These are phyloP conservation scores for Komagataella mondaviorum DNA, from an alignment of 805 yeast genomes.

Conservation along the genomic window DNA sequence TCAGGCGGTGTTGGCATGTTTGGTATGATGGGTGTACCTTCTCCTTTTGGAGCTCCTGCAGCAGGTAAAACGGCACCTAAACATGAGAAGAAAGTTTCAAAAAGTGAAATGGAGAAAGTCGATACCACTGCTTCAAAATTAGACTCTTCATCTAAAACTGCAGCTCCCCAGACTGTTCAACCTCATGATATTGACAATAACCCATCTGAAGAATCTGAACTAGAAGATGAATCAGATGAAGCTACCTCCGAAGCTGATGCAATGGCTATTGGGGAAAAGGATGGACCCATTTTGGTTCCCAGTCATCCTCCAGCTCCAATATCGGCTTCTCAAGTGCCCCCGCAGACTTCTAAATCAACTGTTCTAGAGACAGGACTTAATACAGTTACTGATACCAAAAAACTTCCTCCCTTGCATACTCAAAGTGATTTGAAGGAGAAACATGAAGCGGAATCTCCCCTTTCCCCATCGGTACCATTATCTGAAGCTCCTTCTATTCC, in stretches of 20 bases:
- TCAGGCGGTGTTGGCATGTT: conserved; percentile 78
- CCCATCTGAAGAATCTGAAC: conserved; percentile 6
- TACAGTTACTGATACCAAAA: not conserved
- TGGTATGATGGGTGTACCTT: conserved; percentile 52
- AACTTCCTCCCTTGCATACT: not conserved
- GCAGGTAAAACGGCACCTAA: conserved; percentile 3
- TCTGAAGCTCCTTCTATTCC: not conserved
- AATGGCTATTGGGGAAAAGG: not conserved
- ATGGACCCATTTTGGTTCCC: not conserved
- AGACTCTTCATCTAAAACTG: not conserved
- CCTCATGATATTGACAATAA: not conserved
- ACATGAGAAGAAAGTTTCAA: conserved; percentile 13
- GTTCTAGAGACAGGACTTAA: not conserved
- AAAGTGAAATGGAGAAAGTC: conserved; percentile 9
- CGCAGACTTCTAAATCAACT: not conserved
- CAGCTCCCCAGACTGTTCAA: not conserved
- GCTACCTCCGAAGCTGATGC: not conserved
- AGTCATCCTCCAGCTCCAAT: not conserved
- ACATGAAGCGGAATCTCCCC: not conserved
- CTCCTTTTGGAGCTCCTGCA: conserved; percentile 12
- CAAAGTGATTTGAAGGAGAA: not conserved
- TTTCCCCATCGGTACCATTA: not conserved
- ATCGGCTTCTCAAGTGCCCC: not conserved
- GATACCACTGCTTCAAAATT: not conserved
- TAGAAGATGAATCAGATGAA: conserved; percentile 1